Conservation (phyloP, 768 basidiomycete species). For the Trametes gibbosa region DNA sequence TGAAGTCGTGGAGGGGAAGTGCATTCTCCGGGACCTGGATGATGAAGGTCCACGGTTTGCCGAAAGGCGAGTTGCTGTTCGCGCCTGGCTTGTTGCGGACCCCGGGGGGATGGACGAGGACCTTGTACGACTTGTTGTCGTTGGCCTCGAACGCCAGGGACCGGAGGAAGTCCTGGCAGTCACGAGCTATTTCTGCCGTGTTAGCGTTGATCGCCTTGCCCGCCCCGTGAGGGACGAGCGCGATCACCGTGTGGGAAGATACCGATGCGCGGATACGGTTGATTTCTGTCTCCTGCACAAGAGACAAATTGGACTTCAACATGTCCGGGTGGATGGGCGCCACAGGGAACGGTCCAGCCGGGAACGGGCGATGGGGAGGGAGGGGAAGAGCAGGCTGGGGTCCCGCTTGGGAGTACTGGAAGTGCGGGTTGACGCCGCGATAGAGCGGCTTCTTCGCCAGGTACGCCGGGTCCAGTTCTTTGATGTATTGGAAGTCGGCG, state of each 20-base stretch:
- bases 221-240: background rate
- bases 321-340: background rate
- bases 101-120: background rate
- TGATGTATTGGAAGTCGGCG: too few species aligned
- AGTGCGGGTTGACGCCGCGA: constrained; percentile 3
- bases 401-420: background rate
- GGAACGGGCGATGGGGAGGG: background rate
- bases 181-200: background rate
- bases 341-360: background rate
- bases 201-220: background rate
- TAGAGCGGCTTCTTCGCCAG: too few species aligned
- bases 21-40: background rate
- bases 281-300: background rate
- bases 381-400: background rate
- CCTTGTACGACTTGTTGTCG: background rate
- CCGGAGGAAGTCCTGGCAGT: background rate
- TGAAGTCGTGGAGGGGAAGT: background rate
- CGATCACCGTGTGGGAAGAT: background rate
- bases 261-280: background rate
- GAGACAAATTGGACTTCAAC: background rate
- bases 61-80: background rate
- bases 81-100: background rate
- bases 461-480: too few species aligned
- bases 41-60: background rate
- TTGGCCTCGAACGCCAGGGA: background rate